These are phyloP conservation scores for Conticribra guillardii DNA, from an alignment of 108 stramenopile species.

Conservation along the genomic window DNA sequence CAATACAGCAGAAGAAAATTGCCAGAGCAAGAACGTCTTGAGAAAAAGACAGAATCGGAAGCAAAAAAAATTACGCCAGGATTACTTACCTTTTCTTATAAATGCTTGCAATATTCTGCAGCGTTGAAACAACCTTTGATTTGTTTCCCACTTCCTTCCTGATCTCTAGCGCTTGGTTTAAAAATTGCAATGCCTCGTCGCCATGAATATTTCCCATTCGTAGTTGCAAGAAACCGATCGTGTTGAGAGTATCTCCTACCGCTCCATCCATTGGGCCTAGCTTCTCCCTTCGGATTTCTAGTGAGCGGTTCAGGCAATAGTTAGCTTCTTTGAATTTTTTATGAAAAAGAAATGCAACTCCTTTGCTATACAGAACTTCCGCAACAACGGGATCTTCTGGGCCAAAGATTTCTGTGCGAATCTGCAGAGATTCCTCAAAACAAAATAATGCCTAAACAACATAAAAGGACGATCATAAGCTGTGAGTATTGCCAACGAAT, in stretches of 20 bases:
- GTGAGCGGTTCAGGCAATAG: slow-evolving; percentile 66
- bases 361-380: slow-evolving; percentile 75
- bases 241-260: slow-evolving; percentile 80
- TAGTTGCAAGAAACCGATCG: slow-evolving; percentile 75
- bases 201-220: slow-evolving; percentile 56
- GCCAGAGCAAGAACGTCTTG: not conserved
- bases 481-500: too few species aligned
- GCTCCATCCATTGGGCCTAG: slow-evolving; percentile 62
- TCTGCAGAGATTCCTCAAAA: slow-evolving; percentile 72
- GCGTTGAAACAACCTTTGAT: slow-evolving; percentile 74
- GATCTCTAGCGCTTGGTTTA: slow-evolving; percentile 74
- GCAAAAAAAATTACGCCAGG: not conserved
- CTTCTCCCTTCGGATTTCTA: slow-evolving; percentile 63
- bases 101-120: slow-evolving; percentile 81
- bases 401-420: slow-evolving; percentile 57
- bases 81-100: slow-evolving; percentile 56
- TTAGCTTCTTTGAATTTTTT: slow-evolving; percentile 60
- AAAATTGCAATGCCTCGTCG: slow-evolving; percentile 58
- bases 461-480: not conserved
- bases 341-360: slow-evolving; percentile 66
- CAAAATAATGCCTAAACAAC: slow-evolving; percentile 44
- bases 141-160: slow-evolving; percentile 64
- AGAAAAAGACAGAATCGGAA: too few species aligned
- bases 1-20: not conserved
- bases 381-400: slow-evolving; percentile 65